phyloP scores from a whole-genome alignment of 2,329 filamentous ascomycete genomes.

The Phyllachora maydis region DNA sequence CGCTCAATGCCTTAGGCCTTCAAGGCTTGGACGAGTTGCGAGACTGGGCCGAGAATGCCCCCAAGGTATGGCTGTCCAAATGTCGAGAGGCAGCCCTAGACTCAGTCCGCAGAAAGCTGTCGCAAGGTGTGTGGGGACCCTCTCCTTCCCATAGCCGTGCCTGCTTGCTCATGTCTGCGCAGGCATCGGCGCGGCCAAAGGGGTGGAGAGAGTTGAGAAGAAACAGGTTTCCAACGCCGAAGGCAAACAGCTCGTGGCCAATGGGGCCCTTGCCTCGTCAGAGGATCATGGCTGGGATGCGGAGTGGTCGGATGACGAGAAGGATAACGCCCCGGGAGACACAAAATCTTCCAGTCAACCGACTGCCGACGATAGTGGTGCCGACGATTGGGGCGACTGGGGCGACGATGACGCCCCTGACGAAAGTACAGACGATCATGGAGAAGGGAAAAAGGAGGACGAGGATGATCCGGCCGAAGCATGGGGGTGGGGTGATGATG shows the following conservation, averaged over 20 bases:
- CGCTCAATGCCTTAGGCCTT: slow-evolving; percentile 42
- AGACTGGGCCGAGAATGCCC: slow-evolving; percentile 65
- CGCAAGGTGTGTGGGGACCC: slow-evolving; percentile 32
- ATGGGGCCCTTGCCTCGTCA: slow-evolving; percentile 19
- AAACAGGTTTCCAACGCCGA: slow-evolving; percentile 50
- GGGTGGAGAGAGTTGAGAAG: slow-evolving; percentile 70
- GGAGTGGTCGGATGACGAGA: slow-evolving; percentile 46
- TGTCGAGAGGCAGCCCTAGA: slow-evolving; percentile 65
- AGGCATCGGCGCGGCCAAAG: slow-evolving; percentile 38
- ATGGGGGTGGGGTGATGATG: slow-evolving; percentile 73
- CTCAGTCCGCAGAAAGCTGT: slow-evolving; percentile 47
- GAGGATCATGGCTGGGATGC: slow-evolving; percentile 51
- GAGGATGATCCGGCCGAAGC: slow-evolving; percentile 39
- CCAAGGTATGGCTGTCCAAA: slow-evolving; percentile 69
- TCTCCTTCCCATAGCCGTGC: too few relatives aligned
- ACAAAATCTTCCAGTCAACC: slow-evolving; percentile 4
- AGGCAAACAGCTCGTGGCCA: slow-evolving; percentile 41
- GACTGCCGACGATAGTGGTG: slow-evolving; percentile 14
- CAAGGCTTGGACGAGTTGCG: slow-evolving; percentile 39
- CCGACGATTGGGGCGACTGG: slow-evolving; percentile 16
- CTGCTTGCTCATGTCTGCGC: too few relatives aligned
- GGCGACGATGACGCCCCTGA: slow-evolving; percentile 39
- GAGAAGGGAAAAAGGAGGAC: slow-evolving; percentile 10
- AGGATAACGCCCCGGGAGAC: slow-evolving; percentile 8
- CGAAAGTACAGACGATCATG: slow-evolving; percentile 10